phyloP scores from a whole-genome alignment of 768 basidiomycete species.

The Tremella mesenterica region DNA sequence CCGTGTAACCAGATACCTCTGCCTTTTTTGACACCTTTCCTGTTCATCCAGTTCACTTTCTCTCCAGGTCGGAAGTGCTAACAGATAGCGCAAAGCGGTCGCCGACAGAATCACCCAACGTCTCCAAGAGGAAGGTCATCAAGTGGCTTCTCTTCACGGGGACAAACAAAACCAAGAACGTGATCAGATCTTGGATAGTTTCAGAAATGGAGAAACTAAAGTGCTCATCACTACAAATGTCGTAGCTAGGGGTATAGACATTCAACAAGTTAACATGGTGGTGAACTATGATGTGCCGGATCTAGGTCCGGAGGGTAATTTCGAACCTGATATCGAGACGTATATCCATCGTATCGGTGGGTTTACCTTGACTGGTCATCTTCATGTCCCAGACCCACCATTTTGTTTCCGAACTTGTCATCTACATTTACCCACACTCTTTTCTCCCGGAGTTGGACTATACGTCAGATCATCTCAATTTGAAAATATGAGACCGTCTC shows the following conservation, averaged over 20 bases:
- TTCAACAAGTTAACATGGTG: constrained; percentile 99
- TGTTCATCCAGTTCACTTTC: background rate
- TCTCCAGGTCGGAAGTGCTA: background rate
- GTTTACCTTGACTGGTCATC: constrained; percentile 27
- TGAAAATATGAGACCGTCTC: too few species aligned
- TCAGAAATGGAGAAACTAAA: constrained; percentile 92
- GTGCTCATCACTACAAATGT: constrained; percentile 98
- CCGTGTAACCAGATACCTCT: too few species aligned
- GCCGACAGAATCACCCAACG: constrained; percentile 85
- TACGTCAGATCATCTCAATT: background rate
- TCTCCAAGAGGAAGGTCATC: constrained; percentile 88
- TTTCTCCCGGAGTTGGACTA: too few species aligned
- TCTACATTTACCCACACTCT: too few species aligned
- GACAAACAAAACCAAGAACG: constrained; percentile 83
- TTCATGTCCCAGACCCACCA: background rate
- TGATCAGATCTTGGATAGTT: constrained; percentile 84
- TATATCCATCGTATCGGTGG: constrained; percentile 95
- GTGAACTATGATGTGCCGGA: constrained; percentile 92
- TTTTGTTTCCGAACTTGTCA: background rate
- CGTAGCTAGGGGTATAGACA: constrained; percentile 95
- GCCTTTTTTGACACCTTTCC: background rate
- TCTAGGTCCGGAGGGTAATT: constrained; percentile 48
- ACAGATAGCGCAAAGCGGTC: constrained; percentile 61
- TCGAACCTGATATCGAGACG: constrained; percentile 80
- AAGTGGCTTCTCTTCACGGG: constrained; percentile 91